A percentile compares a stretch with the other conserved stretches of the same genome.
These are phyloP conservation scores for Arabidopsis hybrid DNA, from an alignment of 441 rosid genomes.

Conservation along the genomic window DNA sequence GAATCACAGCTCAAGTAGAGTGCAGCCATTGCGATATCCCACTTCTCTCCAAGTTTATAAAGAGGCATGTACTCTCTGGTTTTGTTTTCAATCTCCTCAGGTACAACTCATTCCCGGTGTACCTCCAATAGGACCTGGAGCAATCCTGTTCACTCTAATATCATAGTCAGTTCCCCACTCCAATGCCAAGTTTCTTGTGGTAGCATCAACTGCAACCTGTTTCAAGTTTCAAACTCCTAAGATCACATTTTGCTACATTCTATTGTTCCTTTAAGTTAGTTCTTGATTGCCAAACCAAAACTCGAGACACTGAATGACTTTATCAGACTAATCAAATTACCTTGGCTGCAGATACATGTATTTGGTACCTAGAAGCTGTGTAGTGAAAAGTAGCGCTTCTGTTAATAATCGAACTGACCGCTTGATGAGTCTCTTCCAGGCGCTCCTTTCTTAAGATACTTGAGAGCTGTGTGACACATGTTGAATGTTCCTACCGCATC, in stretches of 20 bases:
- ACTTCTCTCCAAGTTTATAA: conserved; percentile 79
- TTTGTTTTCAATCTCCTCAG: conserved; percentile 64
- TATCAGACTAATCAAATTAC: conserved; percentile 38
- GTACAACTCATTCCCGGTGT: conserved; percentile 87
- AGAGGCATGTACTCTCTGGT: conserved; percentile 55
- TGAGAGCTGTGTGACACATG: conserved; percentile 81
- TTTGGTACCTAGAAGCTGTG: conserved; percentile 92
- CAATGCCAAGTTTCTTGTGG: conserved; percentile 80
- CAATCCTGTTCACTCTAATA: conserved; percentile 87
- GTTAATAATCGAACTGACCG: conserved; percentile 68
- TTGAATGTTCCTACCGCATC: conserved; percentile 92
- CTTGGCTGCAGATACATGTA: conserved; percentile 97
- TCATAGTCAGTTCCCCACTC: conserved; percentile 94
- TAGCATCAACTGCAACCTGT: conserved; percentile 90
- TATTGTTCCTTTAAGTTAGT: background rate
- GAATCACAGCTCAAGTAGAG: conserved; percentile 78
- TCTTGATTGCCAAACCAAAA: background rate
- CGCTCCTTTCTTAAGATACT: conserved; percentile 85
- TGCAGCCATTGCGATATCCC: conserved; percentile 98
- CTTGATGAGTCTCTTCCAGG: conserved; percentile 56
- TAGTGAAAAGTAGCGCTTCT: conserved; percentile 91
- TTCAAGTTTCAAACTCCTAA: conserved; percentile 19
- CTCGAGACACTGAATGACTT: background rate
- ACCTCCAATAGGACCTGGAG: conserved; percentile 85
- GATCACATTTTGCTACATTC: background rate